Evolutionary conservation across 1,284 basidiomycete species (phyloP).

Genomic region (Marasmius oreades): DNA sequence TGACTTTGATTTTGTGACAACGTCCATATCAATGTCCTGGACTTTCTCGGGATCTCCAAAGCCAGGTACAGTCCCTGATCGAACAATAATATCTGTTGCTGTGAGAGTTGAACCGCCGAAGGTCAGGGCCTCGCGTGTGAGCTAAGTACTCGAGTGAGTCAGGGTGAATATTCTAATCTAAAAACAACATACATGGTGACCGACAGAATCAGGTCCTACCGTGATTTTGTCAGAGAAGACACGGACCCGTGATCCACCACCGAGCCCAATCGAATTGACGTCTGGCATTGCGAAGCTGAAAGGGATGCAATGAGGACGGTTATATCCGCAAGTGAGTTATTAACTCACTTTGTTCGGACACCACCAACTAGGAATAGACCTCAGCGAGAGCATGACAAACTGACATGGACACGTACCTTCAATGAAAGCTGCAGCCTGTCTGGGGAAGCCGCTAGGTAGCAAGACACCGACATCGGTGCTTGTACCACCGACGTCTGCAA

Average conservation of each 20-base stretch:
- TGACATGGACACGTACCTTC: too few species aligned
- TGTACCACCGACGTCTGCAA: slow-evolving; percentile 46
- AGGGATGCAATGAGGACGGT: background rate
- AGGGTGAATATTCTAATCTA: too few species aligned
- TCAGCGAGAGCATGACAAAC: too few species aligned
- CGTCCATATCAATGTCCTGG: slow-evolving; percentile 21
- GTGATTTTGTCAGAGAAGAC: slow-evolving; percentile 29
- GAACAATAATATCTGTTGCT: slow-evolving; percentile 48
- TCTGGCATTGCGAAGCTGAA: slow-evolving; percentile 48
- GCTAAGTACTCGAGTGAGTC: too few species aligned
- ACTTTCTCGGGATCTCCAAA: slow-evolving; percentile 37
- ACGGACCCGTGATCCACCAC: slow-evolving; percentile 45
- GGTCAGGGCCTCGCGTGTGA: slow-evolving; percentile 32
- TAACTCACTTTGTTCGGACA: slow-evolving; percentile 17
- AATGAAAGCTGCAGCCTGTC: slow-evolving; percentile 48
- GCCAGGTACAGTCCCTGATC: slow-evolving; percentile 27
- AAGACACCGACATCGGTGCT: slow-evolving; percentile 52
- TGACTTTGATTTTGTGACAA: slow-evolving; percentile 26
- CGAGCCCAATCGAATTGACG: slow-evolving; percentile 46
- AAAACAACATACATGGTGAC: slow-evolving; percentile 31
- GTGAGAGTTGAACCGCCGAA: slow-evolving; percentile 50
- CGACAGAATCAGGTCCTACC: slow-evolving; percentile 57
- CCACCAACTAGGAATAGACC: too few species aligned
- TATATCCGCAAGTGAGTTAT: background rate
- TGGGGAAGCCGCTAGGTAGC: slow-evolving; percentile 47